Base-by-base conservation (phyloP, 2,329 filamentous ascomycete genomes). In the Diaporthe destruens region DNA sequence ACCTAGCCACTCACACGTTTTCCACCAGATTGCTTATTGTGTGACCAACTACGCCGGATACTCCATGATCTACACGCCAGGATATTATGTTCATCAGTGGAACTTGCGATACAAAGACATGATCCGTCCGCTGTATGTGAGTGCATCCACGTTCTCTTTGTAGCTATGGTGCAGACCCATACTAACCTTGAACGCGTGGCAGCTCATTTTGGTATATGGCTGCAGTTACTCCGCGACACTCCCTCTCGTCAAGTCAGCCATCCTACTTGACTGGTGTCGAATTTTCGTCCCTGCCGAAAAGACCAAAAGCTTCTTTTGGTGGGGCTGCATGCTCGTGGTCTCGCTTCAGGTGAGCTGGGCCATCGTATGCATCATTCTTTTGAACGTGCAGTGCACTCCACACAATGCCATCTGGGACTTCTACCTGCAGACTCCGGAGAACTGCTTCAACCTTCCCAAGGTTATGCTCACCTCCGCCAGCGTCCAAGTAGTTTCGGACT, bases 231-330 rank as follows among this genome's bases (percentile, higher is more conserved):
- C 78, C 0, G 78, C 80, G 44, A 78, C 79, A 34, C 78, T 85
- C 1, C 80, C 81, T 0, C 76, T 83, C 6, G 71, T 85, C 63
- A 85, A 85, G 71, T 77, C 77, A 2, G 81, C 81, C 16, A 84
- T 86, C 9, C n/a, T 23, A n/a, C 12, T 25, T 25, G 11, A 53
- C 23, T 53, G n/a, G 23, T 53, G 7, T 53, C 47, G 23, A 6
- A 53, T 25, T 14, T 23, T 59, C 77, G 86, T 20, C 6, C 42
- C 42, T 4, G 42, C 14, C 5, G 18, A 6, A 20, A 44, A 44
- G 14, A 20, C 18, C 18, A 44, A 44, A 6, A 20, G 42, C 42
- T 44, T 44, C 18, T 20, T 44, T 20, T 44, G 11, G 36, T 39
- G 36, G 36, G 36, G 36, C 9, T 39, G 36, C 36, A 39, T 39